These are phyloP conservation scores for Acacia acuminata DNA, from an alignment of 306 rosid species.

Conservation along the genomic window DNA sequence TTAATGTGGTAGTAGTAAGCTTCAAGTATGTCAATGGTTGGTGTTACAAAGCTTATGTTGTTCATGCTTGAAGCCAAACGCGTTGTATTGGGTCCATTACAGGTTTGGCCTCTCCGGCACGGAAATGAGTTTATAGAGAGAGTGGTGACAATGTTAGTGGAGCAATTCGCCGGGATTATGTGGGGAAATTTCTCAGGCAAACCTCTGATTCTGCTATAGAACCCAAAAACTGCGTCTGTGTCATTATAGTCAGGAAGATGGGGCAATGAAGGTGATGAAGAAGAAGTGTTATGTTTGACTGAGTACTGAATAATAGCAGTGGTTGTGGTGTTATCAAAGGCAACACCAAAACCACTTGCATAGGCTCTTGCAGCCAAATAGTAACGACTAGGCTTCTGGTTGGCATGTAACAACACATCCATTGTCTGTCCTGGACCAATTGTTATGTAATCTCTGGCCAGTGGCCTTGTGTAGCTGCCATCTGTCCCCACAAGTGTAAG, in stretches of 20 bases:
- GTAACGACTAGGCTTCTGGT: conserved; percentile 40
- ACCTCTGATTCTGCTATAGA: conserved; percentile 31
- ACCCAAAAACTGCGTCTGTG: conserved; percentile 30
- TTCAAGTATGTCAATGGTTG: conserved; percentile 43
- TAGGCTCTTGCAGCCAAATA: conserved; percentile 52
- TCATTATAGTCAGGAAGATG: conserved; percentile 39
- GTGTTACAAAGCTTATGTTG: conserved; percentile 52
- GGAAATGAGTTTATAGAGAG: conserved; percentile 39
- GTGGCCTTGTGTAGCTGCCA: conserved; percentile 43
- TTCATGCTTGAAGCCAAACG: conserved; percentile 48
- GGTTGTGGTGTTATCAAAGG: conserved; percentile 44
- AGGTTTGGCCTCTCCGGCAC: conserved; percentile 36
- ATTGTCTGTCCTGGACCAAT: conserved; percentile 59
- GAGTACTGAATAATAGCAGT: conserved; percentile 52
- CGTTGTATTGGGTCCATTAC: conserved; percentile 49
- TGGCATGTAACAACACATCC: conserved; percentile 49
- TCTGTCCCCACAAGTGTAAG: conserved; percentile 54
- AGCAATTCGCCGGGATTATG: conserved; percentile 43
- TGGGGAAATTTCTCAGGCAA: conserved; percentile 34
- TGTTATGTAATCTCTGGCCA: conserved; percentile 35
- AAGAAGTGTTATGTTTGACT: neutral
- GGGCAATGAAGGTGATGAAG: conserved; percentile 27
- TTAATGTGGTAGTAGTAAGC: conserved; percentile 52
- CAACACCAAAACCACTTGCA: conserved; percentile 20
- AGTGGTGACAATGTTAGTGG: conserved; percentile 32